Percentiles rank a stretch among this genome's conserved stretches.
phyloP scores from a whole-genome alignment of 306 rosid species.

The Alnus glutinosa region DNA sequence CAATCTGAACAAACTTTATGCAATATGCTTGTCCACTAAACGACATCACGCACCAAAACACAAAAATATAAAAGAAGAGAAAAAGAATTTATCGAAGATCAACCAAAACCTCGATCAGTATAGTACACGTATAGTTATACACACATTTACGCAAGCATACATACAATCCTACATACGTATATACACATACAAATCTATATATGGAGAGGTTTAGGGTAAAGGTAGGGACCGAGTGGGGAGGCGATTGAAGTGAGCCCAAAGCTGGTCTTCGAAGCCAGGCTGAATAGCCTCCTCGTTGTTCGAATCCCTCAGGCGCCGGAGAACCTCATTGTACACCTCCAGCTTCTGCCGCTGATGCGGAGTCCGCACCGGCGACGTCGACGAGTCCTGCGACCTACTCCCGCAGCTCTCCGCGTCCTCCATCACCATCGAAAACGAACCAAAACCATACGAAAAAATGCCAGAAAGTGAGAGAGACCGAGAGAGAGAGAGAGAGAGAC shows the following conservation, averaged over 20 bases:
- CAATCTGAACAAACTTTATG: not conserved
- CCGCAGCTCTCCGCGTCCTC: conserved; percentile 75
- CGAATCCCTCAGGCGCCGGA: conserved; percentile 82
- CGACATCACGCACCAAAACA: not conserved
- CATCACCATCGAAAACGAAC: conserved; percentile 46
- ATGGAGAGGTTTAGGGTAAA: conserved; percentile 13
- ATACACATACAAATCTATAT: not conserved
- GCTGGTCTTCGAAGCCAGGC: conserved; percentile 81
- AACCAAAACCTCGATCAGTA: conserved; percentile 9
- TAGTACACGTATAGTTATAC: not conserved
- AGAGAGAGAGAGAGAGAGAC: not conserved
- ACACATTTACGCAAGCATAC: not conserved
- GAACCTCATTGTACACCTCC: conserved; percentile 89
- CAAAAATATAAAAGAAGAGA: not conserved
- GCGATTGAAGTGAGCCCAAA: conserved; percentile 95
- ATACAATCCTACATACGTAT: not conserved
- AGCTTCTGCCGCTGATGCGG: conserved; percentile 70
- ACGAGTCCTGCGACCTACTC: conserved; percentile 48
- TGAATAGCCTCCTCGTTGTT: conserved; percentile 55
- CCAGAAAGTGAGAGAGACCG: not conserved
- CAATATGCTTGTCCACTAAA: not conserved
- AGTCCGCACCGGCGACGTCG: conserved; percentile 46
- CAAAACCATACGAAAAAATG: not conserved
- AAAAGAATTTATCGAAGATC: conserved; percentile 10
- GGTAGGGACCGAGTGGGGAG: conserved; percentile 84